Evolutionary conservation across 2,329 filamentous ascomycete genomes (phyloP).

Genomic region (Aspergillus floridensis): DNA sequence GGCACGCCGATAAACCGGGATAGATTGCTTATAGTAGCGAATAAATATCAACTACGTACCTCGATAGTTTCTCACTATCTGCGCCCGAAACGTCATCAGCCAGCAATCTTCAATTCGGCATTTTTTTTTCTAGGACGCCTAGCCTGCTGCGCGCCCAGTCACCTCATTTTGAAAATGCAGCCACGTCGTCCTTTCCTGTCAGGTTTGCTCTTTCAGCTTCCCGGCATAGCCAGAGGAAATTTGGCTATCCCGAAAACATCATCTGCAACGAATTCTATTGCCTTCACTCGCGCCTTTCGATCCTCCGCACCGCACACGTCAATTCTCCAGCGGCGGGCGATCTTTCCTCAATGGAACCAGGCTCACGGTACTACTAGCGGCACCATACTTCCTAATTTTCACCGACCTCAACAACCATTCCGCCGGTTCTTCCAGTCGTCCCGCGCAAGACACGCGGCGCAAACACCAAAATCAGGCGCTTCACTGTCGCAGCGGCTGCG

Average conservation of each 20-base stretch:
- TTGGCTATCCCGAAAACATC: neutral
- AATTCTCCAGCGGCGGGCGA: neutral
- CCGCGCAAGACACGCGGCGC: slow-evolving; percentile 19
- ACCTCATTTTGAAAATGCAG: slow-evolving; percentile 7
- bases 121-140: neutral
- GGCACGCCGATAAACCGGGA: slow-evolving; percentile 9
- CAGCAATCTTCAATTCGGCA: neutral
- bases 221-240: slow-evolving; percentile 5
- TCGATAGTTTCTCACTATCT: neutral
- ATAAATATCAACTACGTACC: neutral
- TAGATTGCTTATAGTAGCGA: neutral
- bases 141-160: neutral
- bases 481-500: slow-evolving; percentile 71
- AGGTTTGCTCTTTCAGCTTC: slow-evolving; percentile 24
- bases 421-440: slow-evolving; percentile 28
- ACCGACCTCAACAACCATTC: slow-evolving; percentile 3
- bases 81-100: slow-evolving; percentile 12
- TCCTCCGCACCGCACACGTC: neutral
- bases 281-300: neutral
- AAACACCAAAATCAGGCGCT: slow-evolving; percentile 31
- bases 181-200: slow-evolving; percentile 13
- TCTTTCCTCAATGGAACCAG: neutral
- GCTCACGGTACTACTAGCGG: neutral
- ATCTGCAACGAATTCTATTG: neutral
- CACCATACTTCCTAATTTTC: neutral